These are phyloP conservation scores for Acer saccharum DNA, from an alignment of 345 rosid genomes.

Conservation along the genomic window DNA sequence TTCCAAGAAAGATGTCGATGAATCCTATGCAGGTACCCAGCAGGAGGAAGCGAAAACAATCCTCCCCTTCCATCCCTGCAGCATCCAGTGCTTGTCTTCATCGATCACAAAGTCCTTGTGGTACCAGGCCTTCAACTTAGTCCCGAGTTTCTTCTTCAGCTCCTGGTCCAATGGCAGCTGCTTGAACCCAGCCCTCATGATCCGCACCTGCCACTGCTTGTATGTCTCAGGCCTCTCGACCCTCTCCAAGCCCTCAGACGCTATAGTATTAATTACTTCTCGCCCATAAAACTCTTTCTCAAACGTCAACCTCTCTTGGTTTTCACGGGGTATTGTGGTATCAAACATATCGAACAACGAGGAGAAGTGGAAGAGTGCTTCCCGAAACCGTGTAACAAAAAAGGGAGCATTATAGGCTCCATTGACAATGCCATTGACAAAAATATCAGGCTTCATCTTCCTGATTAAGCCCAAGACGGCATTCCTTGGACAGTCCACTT, in stretches of 20 bases:
- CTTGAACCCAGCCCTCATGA: conserved; percentile 66
- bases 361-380: conserved; percentile 78
- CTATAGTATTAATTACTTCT: conserved; percentile 65
- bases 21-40: conserved; percentile 58
- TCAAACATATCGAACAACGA: conserved; percentile 68
- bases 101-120: conserved; percentile 74
- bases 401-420: conserved; percentile 82
- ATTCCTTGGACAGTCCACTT: conserved; percentile 58
- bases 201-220: conserved; percentile 77
- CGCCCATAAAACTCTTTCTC: conserved; percentile 70
- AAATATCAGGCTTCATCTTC: conserved; percentile 56
- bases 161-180: conserved; percentile 47
- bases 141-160: conserved; percentile 36
- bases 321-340: conserved; percentile 44
- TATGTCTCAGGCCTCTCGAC: conserved; percentile 82
- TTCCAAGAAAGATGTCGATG: neutral
- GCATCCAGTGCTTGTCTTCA: conserved; percentile 67
- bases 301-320: conserved; percentile 48
- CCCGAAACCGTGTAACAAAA: conserved; percentile 70
- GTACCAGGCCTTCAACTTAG: conserved; percentile 49
- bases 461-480: conserved; percentile 56
- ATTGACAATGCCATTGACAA: conserved; percentile 47
- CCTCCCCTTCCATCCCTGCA: conserved; percentile 94
- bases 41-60: conserved; percentile 59
- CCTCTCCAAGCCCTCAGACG: conserved; percentile 82